These are phyloP conservation scores for Mucor ambiguus DNA, from an alignment of 371 early-diverging fungal species.

Conservation along the genomic window DNA sequence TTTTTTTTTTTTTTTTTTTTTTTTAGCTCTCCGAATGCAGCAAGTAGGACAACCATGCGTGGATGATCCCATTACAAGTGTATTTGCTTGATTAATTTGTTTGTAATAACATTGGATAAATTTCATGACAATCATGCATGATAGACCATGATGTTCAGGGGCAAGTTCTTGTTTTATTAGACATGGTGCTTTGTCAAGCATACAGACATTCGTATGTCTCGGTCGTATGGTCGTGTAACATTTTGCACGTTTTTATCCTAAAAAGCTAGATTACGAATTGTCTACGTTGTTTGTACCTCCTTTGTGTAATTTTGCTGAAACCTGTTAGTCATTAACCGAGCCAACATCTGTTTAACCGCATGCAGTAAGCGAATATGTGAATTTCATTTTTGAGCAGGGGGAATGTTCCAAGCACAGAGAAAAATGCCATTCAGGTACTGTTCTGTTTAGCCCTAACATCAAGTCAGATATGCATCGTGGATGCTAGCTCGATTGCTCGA, in stretches of 20 bases:
- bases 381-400: background rate
- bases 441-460: background rate
- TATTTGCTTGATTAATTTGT: background rate
- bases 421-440: background rate
- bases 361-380: background rate
- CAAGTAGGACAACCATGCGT: constrained; percentile 4
- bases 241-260: constrained; percentile 2
- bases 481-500: background rate
- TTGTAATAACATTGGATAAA: background rate
- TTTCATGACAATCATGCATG: background rate
- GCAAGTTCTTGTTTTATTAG: background rate
- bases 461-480: background rate
- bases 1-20: too few species aligned
- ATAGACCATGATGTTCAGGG: background rate
- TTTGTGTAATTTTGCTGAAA: background rate
- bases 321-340: background rate
- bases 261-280: background rate
- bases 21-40: background rate
- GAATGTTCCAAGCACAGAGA: background rate
- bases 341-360: background rate
- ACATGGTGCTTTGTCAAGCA: background rate
- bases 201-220: constrained; percentile 1
- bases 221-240: background rate
- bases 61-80: background rate
- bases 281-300: background rate